Evolutionary conservation across 495 filamentous ascomycete genomes (phyloP), one percentile per base, ranked within the genome.

Genomic region (Cryomyces minteri): DNA sequence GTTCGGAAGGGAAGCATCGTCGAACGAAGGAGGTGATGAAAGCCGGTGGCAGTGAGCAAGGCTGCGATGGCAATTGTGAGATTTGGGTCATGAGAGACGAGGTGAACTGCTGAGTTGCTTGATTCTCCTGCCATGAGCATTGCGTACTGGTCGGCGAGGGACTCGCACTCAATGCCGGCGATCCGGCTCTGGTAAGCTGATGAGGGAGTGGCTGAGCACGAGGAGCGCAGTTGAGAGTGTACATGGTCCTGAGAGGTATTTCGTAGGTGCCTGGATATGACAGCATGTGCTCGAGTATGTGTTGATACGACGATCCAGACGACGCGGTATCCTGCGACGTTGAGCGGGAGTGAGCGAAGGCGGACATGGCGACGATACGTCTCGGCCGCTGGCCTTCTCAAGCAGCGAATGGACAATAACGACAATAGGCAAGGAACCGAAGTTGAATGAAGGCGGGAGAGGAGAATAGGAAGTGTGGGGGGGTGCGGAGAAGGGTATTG

Each of bases 201-300:
- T 43, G 60, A 41, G 48, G 64, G 18, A 54, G 47, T 41, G 64
- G 61, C 59, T 69, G 54, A 45, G 64, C 59, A 42, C 62, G 58
- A 5, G 73, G 67, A 37, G 72, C 66, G 48, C 70, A 78, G 54
- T 85, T 85, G 58, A 85, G 66, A 10, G 69, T 70, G 58, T 84
- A 85, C 69, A 83, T 82, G 46, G 74, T 81, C 43, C 79, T 73
- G 18, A 85, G 66, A 11, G 80, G 81, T 37, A 85, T 76, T 52
- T 84, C 80, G 54, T 82, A 82, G 32, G 67, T 68, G 47, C 66
- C 68, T 6, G 78, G 75, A 56, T 82, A 77, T 32, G 77, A 69
- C 39, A 79, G 60, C 45, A 77, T 66, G 55, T 84, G 80, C 44
- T 84, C 80, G 40, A 84, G 68, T 48, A 84, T 77, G 43, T 55